Evolutionary conservation across 208 protist genomes (phyloP).

Genomic region (Balamuthia mandrillaris): DNA sequence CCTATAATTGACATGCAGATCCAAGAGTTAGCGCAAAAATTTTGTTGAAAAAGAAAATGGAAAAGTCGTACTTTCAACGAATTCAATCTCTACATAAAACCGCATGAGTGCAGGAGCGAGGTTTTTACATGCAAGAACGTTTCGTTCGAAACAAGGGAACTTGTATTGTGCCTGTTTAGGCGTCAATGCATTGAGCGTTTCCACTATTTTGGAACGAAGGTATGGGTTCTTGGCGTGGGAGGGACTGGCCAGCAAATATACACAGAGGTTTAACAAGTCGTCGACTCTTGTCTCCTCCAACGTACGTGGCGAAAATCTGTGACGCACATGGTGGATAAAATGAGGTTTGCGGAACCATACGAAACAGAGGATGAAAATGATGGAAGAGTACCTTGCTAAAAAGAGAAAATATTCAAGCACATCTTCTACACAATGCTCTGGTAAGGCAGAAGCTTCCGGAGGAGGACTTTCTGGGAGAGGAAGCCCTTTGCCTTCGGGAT

Average conservation of each 20-base stretch:
- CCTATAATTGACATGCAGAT: not conserved
- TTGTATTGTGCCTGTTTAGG: not conserved
- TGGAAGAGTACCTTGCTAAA: not conserved
- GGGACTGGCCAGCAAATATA: constrained; percentile 42
- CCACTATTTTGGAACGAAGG: constrained; percentile 46
- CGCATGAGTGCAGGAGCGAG: constrained; percentile 40
- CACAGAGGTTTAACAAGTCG: constrained; percentile 39
- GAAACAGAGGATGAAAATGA: not conserved
- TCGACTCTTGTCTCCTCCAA: constrained; percentile 43
- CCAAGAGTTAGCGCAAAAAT: not conserved
- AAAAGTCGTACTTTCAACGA: constrained; percentile 39
- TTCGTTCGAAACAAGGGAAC: constrained; percentile 22
- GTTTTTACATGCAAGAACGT: constrained; percentile 21
- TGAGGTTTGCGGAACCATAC: not conserved
- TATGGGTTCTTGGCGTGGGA: constrained; percentile 62
- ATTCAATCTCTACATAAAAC: constrained; percentile 63
- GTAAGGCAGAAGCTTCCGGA: constrained; percentile 29
- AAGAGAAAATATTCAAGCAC: constrained; percentile 55
- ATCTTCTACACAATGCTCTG: constrained; percentile 55
- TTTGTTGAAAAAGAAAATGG: not conserved
- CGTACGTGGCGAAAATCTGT: not conserved
- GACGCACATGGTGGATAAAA: not conserved
- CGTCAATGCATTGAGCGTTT: not conserved
- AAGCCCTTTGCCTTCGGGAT: constrained; percentile 39
- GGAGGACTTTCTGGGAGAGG: constrained; percentile 29